These are phyloP conservation scores for Amphichorda felina DNA, from an alignment of 2,329 filamentous ascomycete genomes.

Conservation along the genomic window DNA sequence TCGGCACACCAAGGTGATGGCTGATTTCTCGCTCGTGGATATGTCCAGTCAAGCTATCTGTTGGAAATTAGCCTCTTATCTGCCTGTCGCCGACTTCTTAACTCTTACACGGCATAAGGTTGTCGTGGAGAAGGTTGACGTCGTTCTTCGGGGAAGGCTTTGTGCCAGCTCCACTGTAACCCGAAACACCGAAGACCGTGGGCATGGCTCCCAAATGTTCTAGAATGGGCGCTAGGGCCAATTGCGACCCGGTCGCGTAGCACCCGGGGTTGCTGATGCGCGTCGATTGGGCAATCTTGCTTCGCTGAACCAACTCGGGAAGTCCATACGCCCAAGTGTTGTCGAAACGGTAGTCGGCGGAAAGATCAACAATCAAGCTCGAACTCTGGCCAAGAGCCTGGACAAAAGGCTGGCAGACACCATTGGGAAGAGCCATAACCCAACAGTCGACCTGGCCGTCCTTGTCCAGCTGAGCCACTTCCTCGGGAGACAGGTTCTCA, in stretches of 20 bases:
- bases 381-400: conserved; percentile 71
- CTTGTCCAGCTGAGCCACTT: conserved; percentile 74
- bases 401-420: conserved; percentile 86
- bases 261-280: conserved; percentile 85
- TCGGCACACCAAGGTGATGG: conserved; percentile 57
- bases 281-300: conserved; percentile 63
- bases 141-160: conserved; percentile 95
- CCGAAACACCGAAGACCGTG: conserved; percentile 85
- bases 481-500: conserved; percentile 79
- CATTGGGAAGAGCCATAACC: conserved; percentile 95
- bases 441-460: conserved; percentile 83
- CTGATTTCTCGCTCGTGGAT: conserved; percentile 91
- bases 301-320: conserved; percentile 70
- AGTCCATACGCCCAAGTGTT: conserved; percentile 69
- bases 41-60: conserved; percentile 63
- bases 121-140: conserved; percentile 68
- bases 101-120: conserved; percentile 61
- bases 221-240: conserved; percentile 50
- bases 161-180: conserved; percentile 85
- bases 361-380: conserved; percentile 82
- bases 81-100: no score
- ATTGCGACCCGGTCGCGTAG: conserved; percentile 86
- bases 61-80: no score
- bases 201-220: conserved; percentile 66
- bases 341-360: conserved; percentile 93